Percentiles rank a stretch among this genome's conserved stretches.
These are phyloP conservation scores for Pleodorina starrii DNA, from an alignment of 139 green algal genomes.

Conservation along the genomic window DNA sequence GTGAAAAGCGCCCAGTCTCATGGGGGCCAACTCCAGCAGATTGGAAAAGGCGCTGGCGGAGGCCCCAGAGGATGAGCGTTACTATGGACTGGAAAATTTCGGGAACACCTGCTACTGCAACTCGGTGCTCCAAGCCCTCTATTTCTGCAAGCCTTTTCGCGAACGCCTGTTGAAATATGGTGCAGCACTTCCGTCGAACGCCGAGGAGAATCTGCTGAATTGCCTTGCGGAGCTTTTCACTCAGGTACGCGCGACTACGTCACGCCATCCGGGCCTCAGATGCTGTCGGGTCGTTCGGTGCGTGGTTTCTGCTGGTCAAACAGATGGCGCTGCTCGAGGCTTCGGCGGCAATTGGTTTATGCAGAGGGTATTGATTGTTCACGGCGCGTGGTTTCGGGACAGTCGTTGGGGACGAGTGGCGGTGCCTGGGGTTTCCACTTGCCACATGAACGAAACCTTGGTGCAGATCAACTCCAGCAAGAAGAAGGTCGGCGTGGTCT, in stretches of 20 bases:
- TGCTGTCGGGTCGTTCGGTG: too few relatives aligned
- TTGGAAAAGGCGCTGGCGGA: conserved; percentile 84
- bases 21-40: conserved; percentile 79
- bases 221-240: conserved; percentile 93
- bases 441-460: too few relatives aligned
- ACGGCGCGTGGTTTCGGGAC: too few relatives aligned
- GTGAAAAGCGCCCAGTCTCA: conserved; percentile 35
- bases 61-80: conserved; percentile 87
- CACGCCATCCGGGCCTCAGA: too few relatives aligned
- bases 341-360: too few relatives aligned
- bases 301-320: too few relatives aligned
- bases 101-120: conserved; percentile 99
- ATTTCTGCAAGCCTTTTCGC: conserved; percentile 91
- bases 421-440: too few relatives aligned
- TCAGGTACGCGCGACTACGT: conserved; percentile 77
- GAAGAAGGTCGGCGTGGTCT: conserved; percentile 91
- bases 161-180: conserved; percentile 88
- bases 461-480: conserved; percentile 90
- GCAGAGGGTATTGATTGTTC: too few relatives aligned
- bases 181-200: conserved; percentile 55
- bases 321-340: too few relatives aligned
- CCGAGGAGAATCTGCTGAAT: conserved; percentile 91
- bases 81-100: conserved; percentile 99
- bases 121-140: conserved; percentile 95
- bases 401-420: too few relatives aligned